Conservation (phyloP, 345 rosid genomes). For the Erysimum cheiranthoides region DNA sequence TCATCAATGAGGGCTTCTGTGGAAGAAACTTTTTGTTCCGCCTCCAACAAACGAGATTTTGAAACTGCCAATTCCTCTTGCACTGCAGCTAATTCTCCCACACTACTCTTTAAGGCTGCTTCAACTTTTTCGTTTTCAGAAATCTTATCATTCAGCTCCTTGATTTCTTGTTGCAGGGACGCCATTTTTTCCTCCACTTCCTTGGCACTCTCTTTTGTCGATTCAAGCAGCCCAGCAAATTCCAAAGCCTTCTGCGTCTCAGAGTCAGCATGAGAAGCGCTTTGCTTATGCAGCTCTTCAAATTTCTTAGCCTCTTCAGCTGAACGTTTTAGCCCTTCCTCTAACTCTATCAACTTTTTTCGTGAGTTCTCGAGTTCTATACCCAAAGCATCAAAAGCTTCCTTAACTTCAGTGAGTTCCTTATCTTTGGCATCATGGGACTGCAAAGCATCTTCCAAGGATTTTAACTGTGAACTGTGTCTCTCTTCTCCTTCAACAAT, state of each 20-base stretch:
- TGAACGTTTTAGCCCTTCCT: constrained; percentile 64
- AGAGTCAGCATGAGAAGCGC: constrained; percentile 78
- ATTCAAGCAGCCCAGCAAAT: constrained; percentile 74
- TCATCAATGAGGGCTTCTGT: constrained; percentile 66
- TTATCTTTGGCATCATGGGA: constrained; percentile 72
- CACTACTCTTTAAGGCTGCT: constrained; percentile 69
- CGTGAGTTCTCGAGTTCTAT: constrained; percentile 70
- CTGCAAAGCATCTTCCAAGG: constrained; percentile 68
- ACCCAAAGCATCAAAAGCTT: constrained; percentile 68
- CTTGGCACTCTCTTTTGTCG: constrained; percentile 59
- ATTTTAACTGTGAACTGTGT: constrained; percentile 59
- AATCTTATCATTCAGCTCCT: constrained; percentile 64
- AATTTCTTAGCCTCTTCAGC: constrained; percentile 68
- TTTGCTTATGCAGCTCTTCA: constrained; percentile 82
- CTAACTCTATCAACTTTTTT: constrained; percentile 71
- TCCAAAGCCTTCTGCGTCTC: constrained; percentile 76
- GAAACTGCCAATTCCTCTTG: constrained; percentile 72
- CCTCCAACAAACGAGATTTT: constrained; percentile 60
- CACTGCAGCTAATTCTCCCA: constrained; percentile 61
- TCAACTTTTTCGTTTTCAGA: constrained; percentile 74
- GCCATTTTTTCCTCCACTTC: constrained; percentile 70
- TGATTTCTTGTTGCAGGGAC: constrained; percentile 70
- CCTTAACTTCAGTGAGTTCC: constrained; percentile 77
- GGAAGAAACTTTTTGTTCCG: constrained; percentile 66
- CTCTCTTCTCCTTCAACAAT: constrained; percentile 69